Base-by-base conservation (phyloP, 225 moss, liverwort and hornwort species). In the Thuidium tamariscinum region DNA sequence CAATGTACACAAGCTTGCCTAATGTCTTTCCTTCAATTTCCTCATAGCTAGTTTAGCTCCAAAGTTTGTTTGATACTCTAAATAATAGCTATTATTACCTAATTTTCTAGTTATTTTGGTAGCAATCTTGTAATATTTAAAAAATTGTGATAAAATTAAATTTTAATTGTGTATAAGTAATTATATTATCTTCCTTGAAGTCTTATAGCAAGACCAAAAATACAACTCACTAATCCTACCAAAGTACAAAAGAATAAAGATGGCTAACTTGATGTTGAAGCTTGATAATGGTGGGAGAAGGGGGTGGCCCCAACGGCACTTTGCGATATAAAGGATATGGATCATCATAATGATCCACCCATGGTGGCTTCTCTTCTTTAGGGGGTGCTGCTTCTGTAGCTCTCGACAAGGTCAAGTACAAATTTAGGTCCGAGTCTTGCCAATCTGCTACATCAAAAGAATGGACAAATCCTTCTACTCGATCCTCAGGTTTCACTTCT, bases 321-420 rank as follows among this genome's bases (percentile, higher is more conserved):
- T 92, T 94, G 52, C 91, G 80, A 44, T 88, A 94, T 1, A 94
- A 56, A 36, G 88, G 87, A 55, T 16, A 92, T 4, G 91, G 90
- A 65, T 94, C 92, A 51, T 92, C 66, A 4, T 92, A 94, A 7
- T 85, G 87, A 79, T 94, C 92, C 3, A 81, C 55, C 57, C 87
- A 94, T 0, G 57, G 83, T 2, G 68, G 39, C 77, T 80, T 86
- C 13, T 36, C 79, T 16, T 92, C 48, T 78, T 88, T 61, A 0
- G 83, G 88, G 3, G 91, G 86, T 2, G 75, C 87, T 0, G 27
- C 74, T 42, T 94, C 90, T 0, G 92, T 94, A 20, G 92, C 91
- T 55, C 91, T 81, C 3, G 91, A 84, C 60, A 92, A 84, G 7
- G 91, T 92, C 19, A 92, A 22, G 21, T 89, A 92, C 63, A 93